These are phyloP conservation scores for Thyridium curvatum DNA, from an alignment of 2,329 filamentous ascomycete species.

Conservation along the genomic window DNA sequence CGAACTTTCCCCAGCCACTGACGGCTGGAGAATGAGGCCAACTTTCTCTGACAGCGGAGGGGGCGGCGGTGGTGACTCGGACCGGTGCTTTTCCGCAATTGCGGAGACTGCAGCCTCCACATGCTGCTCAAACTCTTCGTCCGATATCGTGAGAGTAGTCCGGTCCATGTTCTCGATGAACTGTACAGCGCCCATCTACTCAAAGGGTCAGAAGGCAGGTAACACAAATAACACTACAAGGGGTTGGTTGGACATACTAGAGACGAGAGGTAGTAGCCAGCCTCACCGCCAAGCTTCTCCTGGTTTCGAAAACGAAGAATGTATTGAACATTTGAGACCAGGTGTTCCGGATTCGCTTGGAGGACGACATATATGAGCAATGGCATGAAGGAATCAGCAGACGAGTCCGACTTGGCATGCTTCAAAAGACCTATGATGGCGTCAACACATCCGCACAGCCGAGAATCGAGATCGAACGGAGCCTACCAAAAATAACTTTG, in stretches of 20 bases:
- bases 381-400: slow-evolving; percentile 92
- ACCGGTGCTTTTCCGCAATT: slow-evolving; percentile 83
- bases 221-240: too few species aligned
- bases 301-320: slow-evolving; percentile 95
- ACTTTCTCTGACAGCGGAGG: slow-evolving; percentile 41
- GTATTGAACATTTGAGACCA: slow-evolving; percentile 97
- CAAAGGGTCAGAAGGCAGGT: too few species aligned
- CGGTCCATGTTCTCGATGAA: slow-evolving; percentile 96
- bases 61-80: slow-evolving; percentile 36
- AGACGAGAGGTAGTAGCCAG: slow-evolving; percentile 95
- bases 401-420: slow-evolving; percentile 88
- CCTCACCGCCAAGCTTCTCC: slow-evolving; percentile 95
- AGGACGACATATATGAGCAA: slow-evolving; percentile 93
- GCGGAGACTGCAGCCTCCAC: slow-evolving; percentile 95
- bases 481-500: slow-evolving; percentile 91
- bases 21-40: slow-evolving; percentile 9
- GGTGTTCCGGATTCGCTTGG: slow-evolving; percentile 87
- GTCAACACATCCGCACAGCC: background rate
- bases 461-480: background rate
- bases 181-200: slow-evolving; percentile 82
- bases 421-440: slow-evolving; percentile 64
- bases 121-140: slow-evolving; percentile 91
- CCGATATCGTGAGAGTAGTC: slow-evolving; percentile 85
- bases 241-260: slow-evolving; percentile 55
- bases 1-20: slow-evolving; percentile 41